Evolutionary conservation across 345 rosid genomes (phyloP), one percentile per base, ranked within the genome.

Genomic region (Arabis hirsuta): DNA sequence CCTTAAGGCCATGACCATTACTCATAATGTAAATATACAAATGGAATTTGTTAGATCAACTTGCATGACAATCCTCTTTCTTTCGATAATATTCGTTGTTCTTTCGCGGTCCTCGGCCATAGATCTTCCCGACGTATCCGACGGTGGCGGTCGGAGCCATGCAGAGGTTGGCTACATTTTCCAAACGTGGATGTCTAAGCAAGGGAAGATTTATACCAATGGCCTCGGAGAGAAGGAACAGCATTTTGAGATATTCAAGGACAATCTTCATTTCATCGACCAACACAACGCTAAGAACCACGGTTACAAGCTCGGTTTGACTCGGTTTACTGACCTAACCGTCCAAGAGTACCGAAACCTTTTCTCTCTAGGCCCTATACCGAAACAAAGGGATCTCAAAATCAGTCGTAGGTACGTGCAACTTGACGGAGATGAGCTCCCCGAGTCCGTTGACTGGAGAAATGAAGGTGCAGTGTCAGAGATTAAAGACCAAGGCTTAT

Each of bases 291-390:
- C 88, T 1, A 79, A 64, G 79, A 78, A 81, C 79, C 86, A 72
- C 76, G 75, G 80, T 16, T 93, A 80, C 73, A 59, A 14, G 70
- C 81, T 93, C 29, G 96, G 97, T 12, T 78, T 89, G 83, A 93
- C 78, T 85, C 86, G 83, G 73, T 93, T 93, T 59, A 92, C 97
- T 31, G 97, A 93, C 62, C 74, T 93, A 57, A 87, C 92, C 55
- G 86, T 88, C 74, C 90, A 93, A 72, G 98, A 93, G 90, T 93
- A 85, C 86, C 84, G 82, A 55, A 65, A 80, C 43, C 77, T 12
- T 77, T 86, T 83, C 60, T 13, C 78, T 32, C 69, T 82, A 55
- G 84, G 85, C 29, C 52, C 65, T 36, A 71, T 70, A 81, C 53
- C 42, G 13, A 46, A 38, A 44, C 77, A 60, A 67, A 82, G 76